Evolutionary conservation across 2,329 filamentous ascomycete species (phyloP), one percentile per base, ranked within the genome.

Genomic region (Ilyonectria mors-panacis): DNA sequence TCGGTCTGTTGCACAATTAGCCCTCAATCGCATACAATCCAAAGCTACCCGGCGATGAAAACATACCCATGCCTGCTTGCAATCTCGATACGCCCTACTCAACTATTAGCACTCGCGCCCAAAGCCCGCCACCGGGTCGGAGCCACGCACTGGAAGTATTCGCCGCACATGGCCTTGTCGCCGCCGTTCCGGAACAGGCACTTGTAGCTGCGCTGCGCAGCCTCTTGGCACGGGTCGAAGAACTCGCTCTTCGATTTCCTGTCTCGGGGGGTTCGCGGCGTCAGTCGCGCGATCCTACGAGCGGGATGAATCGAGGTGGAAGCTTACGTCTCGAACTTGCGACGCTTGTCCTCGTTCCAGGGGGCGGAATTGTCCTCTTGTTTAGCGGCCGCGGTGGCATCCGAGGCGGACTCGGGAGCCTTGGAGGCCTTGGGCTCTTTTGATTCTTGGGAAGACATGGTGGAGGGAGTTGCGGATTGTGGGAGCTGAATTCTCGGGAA

Each of bases 201-300:
- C 79, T 90, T 91, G 73, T 98, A 91, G 81, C 95, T 98, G 77
- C 89, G 88, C 73, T 92, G 86, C 8, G 96, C 95, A 6, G 94
- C 94, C 76, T 97, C 95, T 80, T 98, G 95, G 81, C 96, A 99
- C 2, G 96, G 96, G 76, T 99, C 96, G 80, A 93, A 94, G 83
- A 92, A 98, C 79, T 98, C 91, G 85, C 94, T 97, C 77, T 92
- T 89, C 62, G 87, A 88, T 86, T 98, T 98, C 73, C 95, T 97
- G 76, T 67, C 37, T 28, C 13, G 6, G 10, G 28, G 19, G 26
- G 19, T 19, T 51, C 26, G 44, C 26, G 50, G 17, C 15, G 58
- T 69, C 60, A 73, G 67, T 35, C 55, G 30, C 50, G n/a, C 51
- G 57, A 53, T 26, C 30, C n/a, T 21, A 9, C n/a, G 17, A 15